Evolutionary conservation across 352 stramenopile species (phyloP), one percentile per base, ranked within the genome.

Genomic region (Phytophthora megakarya): DNA sequence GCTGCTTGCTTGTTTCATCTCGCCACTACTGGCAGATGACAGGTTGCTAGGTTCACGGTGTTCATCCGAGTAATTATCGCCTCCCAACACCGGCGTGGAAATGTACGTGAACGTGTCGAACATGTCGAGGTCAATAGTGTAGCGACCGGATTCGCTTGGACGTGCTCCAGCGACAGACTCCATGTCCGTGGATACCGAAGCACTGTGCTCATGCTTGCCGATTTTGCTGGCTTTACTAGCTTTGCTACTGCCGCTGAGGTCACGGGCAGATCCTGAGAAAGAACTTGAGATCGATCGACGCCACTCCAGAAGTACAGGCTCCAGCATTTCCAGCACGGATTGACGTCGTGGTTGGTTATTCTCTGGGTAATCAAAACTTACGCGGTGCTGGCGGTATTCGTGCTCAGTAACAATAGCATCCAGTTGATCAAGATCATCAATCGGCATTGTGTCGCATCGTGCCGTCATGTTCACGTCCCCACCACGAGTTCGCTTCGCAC

Each of bases 61-160:
- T n/a, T 74, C 61, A 22, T 59, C 44, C 16, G 51, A 47, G 22
- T 68, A 64, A 42, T 68, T 61, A 38, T 75, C 64, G 44, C 59
- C 71, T 11, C 71, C 67, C 40, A 84, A 53, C 52, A 82, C 73
- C 9, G 73, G 76, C 58, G 76, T 84, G n/a, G 73, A 80, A 64
- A 84, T 76, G 45, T 65, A 76, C 45, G 70, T 78, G 67, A 80
- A 81, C 49, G 72, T 75, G 52, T 81, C 73, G 53, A 80, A 81
- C 69, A 77, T 74, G 50, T 81, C 72, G 33, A 84, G 63, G 15
- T 84, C 67, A 57, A 84, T 84, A 16, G 73, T 76, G 32, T 71
- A 76, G 18, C 69, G 64, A 28, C 49, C 58, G 4, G 49, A 52
- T 21, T 59, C 59, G 7, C 45, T 73, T 4, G 44, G 53, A 30